These are phyloP conservation scores for Thuja plicata DNA, from an alignment of 83 land plant genomes.

Conservation along the genomic window DNA sequence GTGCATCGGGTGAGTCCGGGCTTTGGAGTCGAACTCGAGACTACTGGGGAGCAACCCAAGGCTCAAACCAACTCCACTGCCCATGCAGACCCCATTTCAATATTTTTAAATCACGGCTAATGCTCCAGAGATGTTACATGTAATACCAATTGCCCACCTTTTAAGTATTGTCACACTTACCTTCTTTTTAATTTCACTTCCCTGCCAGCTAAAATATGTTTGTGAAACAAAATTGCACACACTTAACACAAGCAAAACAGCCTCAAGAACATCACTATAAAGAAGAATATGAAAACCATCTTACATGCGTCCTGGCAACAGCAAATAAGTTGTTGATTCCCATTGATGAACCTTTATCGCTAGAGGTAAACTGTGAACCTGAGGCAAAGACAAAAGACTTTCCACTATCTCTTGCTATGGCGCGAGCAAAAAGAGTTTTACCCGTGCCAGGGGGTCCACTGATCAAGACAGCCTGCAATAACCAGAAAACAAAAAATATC, in stretches of 20 bases:
- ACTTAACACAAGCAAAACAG: not conserved
- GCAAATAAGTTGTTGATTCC: slow-evolving; percentile 82
- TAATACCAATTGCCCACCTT: not conserved
- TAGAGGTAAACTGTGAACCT: slow-evolving; percentile 89
- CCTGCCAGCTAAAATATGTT: not conserved
- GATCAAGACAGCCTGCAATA: slow-evolving; percentile 84
- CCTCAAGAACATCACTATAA: not conserved
- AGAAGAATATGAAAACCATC: slow-evolving; percentile 11
- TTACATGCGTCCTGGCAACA: slow-evolving; percentile 91
- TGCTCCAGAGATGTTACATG: not conserved
- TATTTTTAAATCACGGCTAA: not conserved
- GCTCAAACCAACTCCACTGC: too few species aligned
- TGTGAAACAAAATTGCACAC: not conserved
- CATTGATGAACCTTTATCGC: slow-evolving; percentile 70
- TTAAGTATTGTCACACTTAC: not conserved
- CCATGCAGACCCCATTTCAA: too few species aligned
- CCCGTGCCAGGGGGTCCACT: slow-evolving; percentile 98
- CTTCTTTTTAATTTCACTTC: not conserved
- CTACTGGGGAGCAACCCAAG: too few species aligned
- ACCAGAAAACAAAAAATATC: slow-evolving; percentile 17
- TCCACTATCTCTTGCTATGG: slow-evolving; percentile 91
- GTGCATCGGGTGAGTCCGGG: too few species aligned
- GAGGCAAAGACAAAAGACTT: slow-evolving; percentile 94
- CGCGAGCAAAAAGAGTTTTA: slow-evolving; percentile 89
- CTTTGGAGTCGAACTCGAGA: too few species aligned